phyloP scores from a whole-genome alignment of 2,329 filamentous ascomycete genomes.

The Gyromitra esculenta region DNA sequence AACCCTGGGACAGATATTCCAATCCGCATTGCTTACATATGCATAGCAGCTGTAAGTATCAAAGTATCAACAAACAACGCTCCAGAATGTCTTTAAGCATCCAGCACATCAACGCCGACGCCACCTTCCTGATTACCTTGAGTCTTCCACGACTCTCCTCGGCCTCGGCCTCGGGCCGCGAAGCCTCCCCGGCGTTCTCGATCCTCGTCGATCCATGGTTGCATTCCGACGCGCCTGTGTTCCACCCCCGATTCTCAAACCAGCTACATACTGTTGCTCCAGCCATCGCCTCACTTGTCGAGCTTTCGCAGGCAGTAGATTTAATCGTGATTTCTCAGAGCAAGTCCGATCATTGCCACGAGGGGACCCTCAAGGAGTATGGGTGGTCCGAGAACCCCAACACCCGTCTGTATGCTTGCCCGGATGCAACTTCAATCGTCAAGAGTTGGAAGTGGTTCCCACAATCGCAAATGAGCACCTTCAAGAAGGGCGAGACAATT shows the following conservation, averaged over 20 bases:
- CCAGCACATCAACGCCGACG: slow-evolving; percentile 55
- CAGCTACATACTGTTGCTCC: slow-evolving; percentile 67
- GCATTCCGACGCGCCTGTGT: slow-evolving; percentile 69
- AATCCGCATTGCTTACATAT: background rate
- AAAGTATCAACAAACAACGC: slow-evolving; percentile 1
- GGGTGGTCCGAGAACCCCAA: slow-evolving; percentile 10
- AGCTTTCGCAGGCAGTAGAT: slow-evolving; percentile 66
- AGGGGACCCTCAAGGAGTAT: slow-evolving; percentile 73
- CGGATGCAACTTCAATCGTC: slow-evolving; percentile 21
- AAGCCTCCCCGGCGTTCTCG: slow-evolving; percentile 66
- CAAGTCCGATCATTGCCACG: slow-evolving; percentile 76
- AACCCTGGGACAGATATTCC: background rate
- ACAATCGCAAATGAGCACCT: slow-evolving; percentile 2
- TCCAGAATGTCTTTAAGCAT: slow-evolving; percentile 51
- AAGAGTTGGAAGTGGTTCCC: slow-evolving; percentile 42
- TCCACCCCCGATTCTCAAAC: slow-evolving; percentile 70
- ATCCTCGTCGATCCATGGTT: slow-evolving; percentile 79
- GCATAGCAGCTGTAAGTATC: too few relatives aligned
- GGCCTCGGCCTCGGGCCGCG: slow-evolving; percentile 59
- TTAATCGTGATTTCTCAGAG: slow-evolving; percentile 70
- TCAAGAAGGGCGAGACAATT: slow-evolving; percentile 17
- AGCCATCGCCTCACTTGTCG: slow-evolving; percentile 68
- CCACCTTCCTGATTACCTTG: slow-evolving; percentile 54
- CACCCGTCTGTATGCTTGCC: slow-evolving; percentile 38
- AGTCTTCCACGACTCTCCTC: slow-evolving; percentile 57